Evolutionary conservation across 2,329 filamentous ascomycete species (phyloP), one percentile per base, ranked within the genome.

Genomic region (Sphaerulina populicola): DNA sequence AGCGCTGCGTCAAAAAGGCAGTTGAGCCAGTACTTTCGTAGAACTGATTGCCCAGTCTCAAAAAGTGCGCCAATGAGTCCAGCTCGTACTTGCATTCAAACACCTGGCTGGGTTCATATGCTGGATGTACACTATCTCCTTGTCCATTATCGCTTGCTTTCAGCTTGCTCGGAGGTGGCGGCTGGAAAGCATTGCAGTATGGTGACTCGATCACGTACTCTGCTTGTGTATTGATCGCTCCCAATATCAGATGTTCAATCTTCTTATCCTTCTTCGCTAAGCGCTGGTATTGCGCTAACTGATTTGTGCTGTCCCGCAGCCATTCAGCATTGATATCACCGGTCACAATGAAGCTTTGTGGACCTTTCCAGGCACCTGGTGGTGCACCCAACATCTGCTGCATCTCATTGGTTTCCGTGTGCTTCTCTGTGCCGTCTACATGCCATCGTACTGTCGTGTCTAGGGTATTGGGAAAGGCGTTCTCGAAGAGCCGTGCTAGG

Each of bases 1-100:
- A 98, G 44, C 91, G 79, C 5, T 76, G 68, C 2, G 80, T 90
- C 35, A 97, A 66, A 65, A 94, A 96, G 1, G 85, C 83, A 0
- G 77, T 85, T 0, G 87, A 91, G 2, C 77, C 77, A 0, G 88
- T 94, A 64, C 87, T 78, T 36, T 85, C 80, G 70, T 93, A 78
- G 70, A 94, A 97, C 60, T 95, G 83, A 62, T 95, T 96, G 14
- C 78, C 80, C 2, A 98, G 72, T 0, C 86, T 82, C 5, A 98
- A 77, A 68, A 98, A 98, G 65, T 94, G 85, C 0, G 90, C 93
- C 0, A 98, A 76, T 7, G 90, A 96, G 71, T 98, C 93, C 18
- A 98, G 81, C 72, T 98, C 93, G 70, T 97, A 98, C 71, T 98
- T 98, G 79, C 93, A 98, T 70, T 98, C 93, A 59, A 96, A 98